phyloP scores from a whole-genome alignment of 2,329 filamentous ascomycete species.

The Orbilia blumenaviensis region DNA sequence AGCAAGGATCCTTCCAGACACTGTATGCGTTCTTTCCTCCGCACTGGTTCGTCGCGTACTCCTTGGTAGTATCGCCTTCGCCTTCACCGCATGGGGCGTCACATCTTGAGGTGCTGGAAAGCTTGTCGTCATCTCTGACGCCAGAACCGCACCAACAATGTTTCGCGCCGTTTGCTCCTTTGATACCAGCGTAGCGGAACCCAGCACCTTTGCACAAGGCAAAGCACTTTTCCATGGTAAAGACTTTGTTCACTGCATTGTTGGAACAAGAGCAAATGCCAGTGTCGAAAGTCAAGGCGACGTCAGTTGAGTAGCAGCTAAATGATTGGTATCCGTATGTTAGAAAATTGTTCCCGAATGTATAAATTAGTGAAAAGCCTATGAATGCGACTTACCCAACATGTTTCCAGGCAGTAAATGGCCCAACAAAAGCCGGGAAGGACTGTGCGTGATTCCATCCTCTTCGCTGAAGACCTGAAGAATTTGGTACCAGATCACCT shows the following conservation, averaged over 20 bases:
- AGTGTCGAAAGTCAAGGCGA: not conserved
- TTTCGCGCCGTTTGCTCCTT: conserved; percentile 18
- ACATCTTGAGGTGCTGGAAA: not conserved
- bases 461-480: not conserved
- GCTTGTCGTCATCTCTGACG: not conserved
- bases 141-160: conserved; percentile 25
- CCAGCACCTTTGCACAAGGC: conserved; percentile 17
- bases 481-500: not conserved
- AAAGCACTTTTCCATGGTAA: conserved; percentile 17
- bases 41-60: not conserved
- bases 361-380: too few species aligned
- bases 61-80: not conserved
- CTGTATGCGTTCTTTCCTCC: conserved; percentile 4
- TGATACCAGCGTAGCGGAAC: conserved; percentile 33
- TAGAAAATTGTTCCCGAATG: not conserved
- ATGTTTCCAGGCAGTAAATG: not conserved
- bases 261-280: conserved; percentile 18
- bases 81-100: not conserved
- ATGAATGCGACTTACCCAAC: not conserved
- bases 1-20: conserved; percentile 18
- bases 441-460: not conserved
- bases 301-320: conserved; percentile 5
- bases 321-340: not conserved
- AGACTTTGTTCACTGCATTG: not conserved
- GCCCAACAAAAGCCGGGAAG: not conserved